A percentile compares a stretch with the other conserved stretches of the same genome.
Evolutionary conservation across 441 rosid genomes (phyloP).

Genomic region (Kokia cookei): DNA sequence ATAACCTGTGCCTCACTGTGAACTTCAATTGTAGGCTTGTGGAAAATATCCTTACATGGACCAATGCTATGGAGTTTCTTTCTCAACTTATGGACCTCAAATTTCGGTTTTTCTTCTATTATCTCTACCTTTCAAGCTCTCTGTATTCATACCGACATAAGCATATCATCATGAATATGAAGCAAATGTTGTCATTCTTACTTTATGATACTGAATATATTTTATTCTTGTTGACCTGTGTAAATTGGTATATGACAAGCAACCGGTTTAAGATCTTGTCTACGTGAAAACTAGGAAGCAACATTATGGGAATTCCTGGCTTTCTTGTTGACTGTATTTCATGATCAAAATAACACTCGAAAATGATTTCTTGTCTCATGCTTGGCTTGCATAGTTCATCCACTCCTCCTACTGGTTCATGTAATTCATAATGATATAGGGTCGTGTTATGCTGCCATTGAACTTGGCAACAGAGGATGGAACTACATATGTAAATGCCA

Average conservation of each 20-base stretch:
- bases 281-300: neutral
- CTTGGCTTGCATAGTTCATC: neutral
- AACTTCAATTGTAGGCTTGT: slow-evolving; percentile 35
- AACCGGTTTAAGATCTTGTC: neutral
- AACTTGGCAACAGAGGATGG: slow-evolving; percentile 63
- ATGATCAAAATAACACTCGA: neutral
- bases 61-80: slow-evolving; percentile 59
- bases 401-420: neutral
- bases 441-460: slow-evolving; percentile 74
- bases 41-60: slow-evolving; percentile 54
- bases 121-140: neutral
- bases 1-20: neutral
- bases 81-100: slow-evolving; percentile 66
- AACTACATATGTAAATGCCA: slow-evolving; percentile 84
- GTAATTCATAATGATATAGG: slow-evolving; percentile 35
- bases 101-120: slow-evolving; percentile 33
- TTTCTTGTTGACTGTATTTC: neutral
- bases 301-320: neutral
- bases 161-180: neutral
- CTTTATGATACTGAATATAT: neutral
- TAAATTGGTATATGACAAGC: neutral
- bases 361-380: neutral
- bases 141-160: neutral
- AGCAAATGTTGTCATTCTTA: neutral
- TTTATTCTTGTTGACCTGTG: neutral